Percentiles rank a stretch among this genome's conserved stretches.
Conservation (phyloP, 441 rosid genomes). For the Bocquillonia castaneifolia region DNA sequence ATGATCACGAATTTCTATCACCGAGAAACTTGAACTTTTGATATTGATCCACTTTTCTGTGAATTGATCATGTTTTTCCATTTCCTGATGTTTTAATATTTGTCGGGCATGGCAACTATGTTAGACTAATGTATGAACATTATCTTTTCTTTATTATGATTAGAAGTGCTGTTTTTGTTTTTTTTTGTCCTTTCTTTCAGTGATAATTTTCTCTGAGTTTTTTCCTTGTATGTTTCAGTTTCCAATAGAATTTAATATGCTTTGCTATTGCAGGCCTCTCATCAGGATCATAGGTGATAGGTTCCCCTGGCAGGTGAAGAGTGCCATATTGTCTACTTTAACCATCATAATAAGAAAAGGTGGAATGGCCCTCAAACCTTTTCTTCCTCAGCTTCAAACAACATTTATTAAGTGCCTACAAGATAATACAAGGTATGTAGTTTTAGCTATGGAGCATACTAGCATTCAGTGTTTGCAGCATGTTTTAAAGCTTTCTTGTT, state of each 20-base stretch:
- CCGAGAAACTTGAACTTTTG: neutral
- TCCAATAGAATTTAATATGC: conserved; percentile 4
- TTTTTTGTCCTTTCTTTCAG: no score
- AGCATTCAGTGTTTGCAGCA: neutral
- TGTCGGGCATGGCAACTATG: neutral
- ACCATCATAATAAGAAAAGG: conserved; percentile 83
- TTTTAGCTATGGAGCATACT: neutral
- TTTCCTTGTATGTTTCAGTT: neutral
- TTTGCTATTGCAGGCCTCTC: conserved; percentile 71
- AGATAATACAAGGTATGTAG: conserved; percentile 78
- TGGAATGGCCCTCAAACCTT: conserved; percentile 85
- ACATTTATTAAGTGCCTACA: conserved; percentile 93
- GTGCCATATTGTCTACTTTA: conserved; percentile 88
- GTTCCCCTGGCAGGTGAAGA: conserved; percentile 99
- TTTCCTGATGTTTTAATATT: neutral
- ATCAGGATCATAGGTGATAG: conserved; percentile 95
- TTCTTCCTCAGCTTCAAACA: conserved; percentile 99
- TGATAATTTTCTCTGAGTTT: neutral
- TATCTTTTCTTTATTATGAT: neutral
- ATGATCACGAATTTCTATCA: neutral
- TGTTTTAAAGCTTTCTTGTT: neutral
- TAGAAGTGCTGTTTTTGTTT: no score
- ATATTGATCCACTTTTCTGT: neutral
- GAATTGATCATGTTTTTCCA: no score
- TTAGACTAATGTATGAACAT: neutral